Evolutionary conservation across 352 stramenopile genomes (phyloP), one percentile per base, ranked within the genome.

Genomic region (Globisporangium takayamanum): DNA sequence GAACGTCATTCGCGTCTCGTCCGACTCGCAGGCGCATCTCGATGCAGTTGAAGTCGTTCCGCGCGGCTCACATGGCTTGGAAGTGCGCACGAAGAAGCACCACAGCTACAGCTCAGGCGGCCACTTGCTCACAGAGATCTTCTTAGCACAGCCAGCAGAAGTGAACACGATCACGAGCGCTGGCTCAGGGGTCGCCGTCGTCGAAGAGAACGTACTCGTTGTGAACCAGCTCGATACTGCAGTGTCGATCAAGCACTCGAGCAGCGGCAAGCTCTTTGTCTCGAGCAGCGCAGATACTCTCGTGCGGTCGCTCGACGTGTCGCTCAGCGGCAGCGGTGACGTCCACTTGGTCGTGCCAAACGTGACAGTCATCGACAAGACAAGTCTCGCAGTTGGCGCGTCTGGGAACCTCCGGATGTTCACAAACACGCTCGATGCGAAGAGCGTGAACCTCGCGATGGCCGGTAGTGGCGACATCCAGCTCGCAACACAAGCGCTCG

Each of bases 51-150:
- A 69, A 25, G 60, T 66, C n/a, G 33, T 67, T 0, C 12, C 55
- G 4, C 41, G 10, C 36, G 52, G 53, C 1, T 36, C 45, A 2
- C 30, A 57, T 25, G 67, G 60, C 7, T 36, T 74, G 8, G 61
- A 72, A 44, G 48, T 74, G 36, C 51, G 50, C 10, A 53, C 56
- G 15, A 50, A 36, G 22, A 20, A 36, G 3, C 2, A 28, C 1
- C 39, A 66, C n/a, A 25, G 30, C 30, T 36, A 50, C 1, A 64
- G 41, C 5, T 47, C 55, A 8, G 42, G 42, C 25, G 53, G 59
- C 0, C 62, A 72, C 25, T 42, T 74, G 16, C 61, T 74, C n/a
- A 67, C 58, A 2, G 67, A 74, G 48, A 65, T 74, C 22, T 66
- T 60, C 44, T 53, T 74, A 36, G 60, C 67, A 0, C 20, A 59